A percentile compares a stretch with the other conserved stretches of the same genome.
Conservation (phyloP, 2,329 filamentous ascomycete genomes). For the Byssothecium circinans region DNA sequence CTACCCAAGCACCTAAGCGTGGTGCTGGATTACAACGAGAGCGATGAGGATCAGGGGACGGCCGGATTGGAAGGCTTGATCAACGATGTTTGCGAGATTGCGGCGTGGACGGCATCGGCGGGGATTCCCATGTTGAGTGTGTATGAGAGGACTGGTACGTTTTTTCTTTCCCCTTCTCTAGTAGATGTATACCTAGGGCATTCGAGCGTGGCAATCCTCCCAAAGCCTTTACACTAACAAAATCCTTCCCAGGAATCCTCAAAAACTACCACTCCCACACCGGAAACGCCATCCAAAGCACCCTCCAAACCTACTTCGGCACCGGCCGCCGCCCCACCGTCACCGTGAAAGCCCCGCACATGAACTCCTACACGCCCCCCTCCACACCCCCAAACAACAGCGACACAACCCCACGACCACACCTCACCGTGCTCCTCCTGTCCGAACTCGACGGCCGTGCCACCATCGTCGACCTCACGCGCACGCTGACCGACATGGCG, state of each 20-base stretch:
- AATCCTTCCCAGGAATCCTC: conserved; percentile 65
- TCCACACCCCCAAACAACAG: conserved; percentile 45
- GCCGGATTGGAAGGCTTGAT: conserved; percentile 81
- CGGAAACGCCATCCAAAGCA: conserved; percentile 75
- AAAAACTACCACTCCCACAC: conserved; percentile 88
- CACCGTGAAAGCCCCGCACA: conserved; percentile 71
- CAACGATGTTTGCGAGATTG: conserved; percentile 87
- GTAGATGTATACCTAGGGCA: background rate
- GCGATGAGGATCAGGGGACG: conserved; percentile 61
- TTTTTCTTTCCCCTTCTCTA: background rate
- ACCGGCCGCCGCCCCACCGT: conserved; percentile 66
- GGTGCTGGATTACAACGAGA: conserved; percentile 72
- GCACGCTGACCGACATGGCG: conserved; percentile 92
- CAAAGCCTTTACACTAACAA: background rate
- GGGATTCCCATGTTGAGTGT: conserved; percentile 86
- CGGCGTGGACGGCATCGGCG: conserved; percentile 88
- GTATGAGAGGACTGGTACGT: conserved; percentile 85
- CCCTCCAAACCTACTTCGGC: conserved; percentile 86
- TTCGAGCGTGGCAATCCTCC: background rate
- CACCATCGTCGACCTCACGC: conserved; percentile 92
- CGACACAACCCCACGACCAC: conserved; percentile 37
- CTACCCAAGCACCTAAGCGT: conserved; percentile 86
- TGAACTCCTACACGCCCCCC: conserved; percentile 59
- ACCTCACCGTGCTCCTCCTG: conserved; percentile 72
- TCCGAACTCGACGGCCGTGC: conserved; percentile 88